phyloP scores from a whole-genome alignment of 345 rosid genomes.

The Brassica carinata region DNA sequence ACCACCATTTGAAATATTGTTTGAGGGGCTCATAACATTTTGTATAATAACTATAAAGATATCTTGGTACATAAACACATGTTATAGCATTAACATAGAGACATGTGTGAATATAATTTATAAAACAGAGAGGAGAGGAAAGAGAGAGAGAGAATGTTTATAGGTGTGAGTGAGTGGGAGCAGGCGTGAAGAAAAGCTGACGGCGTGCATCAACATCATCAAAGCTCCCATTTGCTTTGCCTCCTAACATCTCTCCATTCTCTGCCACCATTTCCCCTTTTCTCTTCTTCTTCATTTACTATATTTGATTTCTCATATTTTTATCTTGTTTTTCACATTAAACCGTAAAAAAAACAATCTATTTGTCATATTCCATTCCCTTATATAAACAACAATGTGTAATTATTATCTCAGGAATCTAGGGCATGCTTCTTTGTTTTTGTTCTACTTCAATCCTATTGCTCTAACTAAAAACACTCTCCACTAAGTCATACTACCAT shows the following conservation, averaged over 20 bases:
- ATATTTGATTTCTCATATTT: background rate
- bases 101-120: conserved; percentile 18
- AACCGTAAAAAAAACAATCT: no score
- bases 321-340: background rate
- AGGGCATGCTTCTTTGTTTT: conserved; percentile 40
- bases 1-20: background rate
- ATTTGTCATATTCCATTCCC: conserved; percentile 39
- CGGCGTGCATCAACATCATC: conserved; percentile 92
- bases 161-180: conserved; percentile 50
- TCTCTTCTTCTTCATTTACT: no score
- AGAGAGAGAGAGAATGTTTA: conserved; percentile 5
- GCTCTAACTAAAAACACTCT: background rate
- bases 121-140: conserved; percentile 3
- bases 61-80: background rate
- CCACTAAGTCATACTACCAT: conserved; percentile 31
- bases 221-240: conserved; percentile 53
- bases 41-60: background rate
- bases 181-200: conserved; percentile 74
- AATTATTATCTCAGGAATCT: conserved; percentile 39
- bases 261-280: no score
- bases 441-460: background rate
- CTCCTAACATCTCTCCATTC: background rate
- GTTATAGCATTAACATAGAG: conserved; percentile 17
- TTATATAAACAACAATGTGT: conserved; percentile 32
- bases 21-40: background rate